phyloP scores from a whole-genome alignment of 805 yeast genomes.

The Trichomonascus vanleenenianus region DNA sequence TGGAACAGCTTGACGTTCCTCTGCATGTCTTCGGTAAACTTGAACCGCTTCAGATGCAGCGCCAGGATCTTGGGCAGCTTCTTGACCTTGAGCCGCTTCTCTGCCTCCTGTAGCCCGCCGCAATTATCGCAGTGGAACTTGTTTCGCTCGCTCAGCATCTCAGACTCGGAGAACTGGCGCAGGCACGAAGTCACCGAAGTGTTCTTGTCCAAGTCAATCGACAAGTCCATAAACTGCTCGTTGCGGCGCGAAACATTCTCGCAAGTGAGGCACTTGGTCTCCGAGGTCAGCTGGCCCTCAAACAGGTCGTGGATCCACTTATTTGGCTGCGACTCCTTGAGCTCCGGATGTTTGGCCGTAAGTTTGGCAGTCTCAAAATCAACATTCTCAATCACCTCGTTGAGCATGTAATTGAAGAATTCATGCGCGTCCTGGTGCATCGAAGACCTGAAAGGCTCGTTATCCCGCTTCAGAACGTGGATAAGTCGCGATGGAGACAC shows the following conservation, averaged over 20 bases:
- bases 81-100: slow-evolving; percentile 75
- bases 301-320: slow-evolving; percentile 60
- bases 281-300: slow-evolving; percentile 79
- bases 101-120: slow-evolving; percentile 87
- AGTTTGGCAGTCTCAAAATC: slow-evolving; percentile 20
- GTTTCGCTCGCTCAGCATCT: slow-evolving; percentile 76
- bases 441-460: slow-evolving; percentile 74
- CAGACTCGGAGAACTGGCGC: slow-evolving; percentile 76
- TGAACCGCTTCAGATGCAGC: slow-evolving; percentile 84
- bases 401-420: slow-evolving; percentile 78
- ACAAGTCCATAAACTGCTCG: slow-evolving; percentile 79
- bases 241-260: slow-evolving; percentile 74
- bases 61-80: slow-evolving; percentile 71
- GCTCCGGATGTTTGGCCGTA: background rate
- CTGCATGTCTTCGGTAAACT: slow-evolving; percentile 76
- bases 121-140: slow-evolving; percentile 92
- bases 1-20: slow-evolving; percentile 81
- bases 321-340: slow-evolving; percentile 10
- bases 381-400: slow-evolving; percentile 51
- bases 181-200: slow-evolving; percentile 70
- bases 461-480: slow-evolving; percentile 69
- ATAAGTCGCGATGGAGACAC: slow-evolving; percentile 75
- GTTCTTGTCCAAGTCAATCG: slow-evolving; percentile 73
- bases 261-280: slow-evolving; percentile 84
- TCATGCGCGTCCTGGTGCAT: slow-evolving; percentile 99